Percentiles rank a stretch among this genome's conserved stretches.
These are phyloP conservation scores for Periconia digitata DNA, from an alignment of 2,329 filamentous ascomycete species.

Conservation along the genomic window DNA sequence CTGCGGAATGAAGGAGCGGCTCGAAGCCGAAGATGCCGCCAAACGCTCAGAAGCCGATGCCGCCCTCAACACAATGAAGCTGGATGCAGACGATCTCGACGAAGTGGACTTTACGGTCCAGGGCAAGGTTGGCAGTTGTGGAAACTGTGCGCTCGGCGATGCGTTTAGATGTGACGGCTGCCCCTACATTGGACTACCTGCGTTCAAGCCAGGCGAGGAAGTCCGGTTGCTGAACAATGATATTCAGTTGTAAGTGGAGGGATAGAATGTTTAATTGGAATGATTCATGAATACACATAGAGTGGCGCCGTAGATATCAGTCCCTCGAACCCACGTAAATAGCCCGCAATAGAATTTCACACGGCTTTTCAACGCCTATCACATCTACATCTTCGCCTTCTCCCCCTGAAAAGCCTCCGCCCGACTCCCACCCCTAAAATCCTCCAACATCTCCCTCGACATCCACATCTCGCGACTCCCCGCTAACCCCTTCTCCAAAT, in stretches of 20 bases:
- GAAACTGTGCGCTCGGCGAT: conserved; percentile 90
- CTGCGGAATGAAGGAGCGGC: conserved; percentile 82
- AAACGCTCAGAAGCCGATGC: conserved; percentile 67
- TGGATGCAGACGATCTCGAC: conserved; percentile 75
- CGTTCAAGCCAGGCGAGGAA: conserved; percentile 97
- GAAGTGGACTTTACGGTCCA: conserved; percentile 98
- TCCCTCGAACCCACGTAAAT: too few species aligned
- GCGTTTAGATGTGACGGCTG: conserved; percentile 68
- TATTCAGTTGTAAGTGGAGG: conserved; percentile 66
- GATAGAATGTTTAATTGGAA: too few species aligned
- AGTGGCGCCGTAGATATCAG: too few species aligned
- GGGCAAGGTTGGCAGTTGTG: conserved; percentile 93
- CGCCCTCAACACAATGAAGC: conserved; percentile 66
- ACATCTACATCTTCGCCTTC: background rate
- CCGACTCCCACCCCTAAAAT: conserved; percentile 50
- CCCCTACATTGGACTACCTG: conserved; percentile 87
- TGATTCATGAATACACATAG: background rate
- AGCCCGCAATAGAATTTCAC: too few species aligned
- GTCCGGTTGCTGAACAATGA: conserved; percentile 84
- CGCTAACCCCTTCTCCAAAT: conserved; percentile 51
- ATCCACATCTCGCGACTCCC: conserved; percentile 51
- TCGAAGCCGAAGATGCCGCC: conserved; percentile 80
- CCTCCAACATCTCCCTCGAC: conserved; percentile 53
- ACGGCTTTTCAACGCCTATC: background rate
- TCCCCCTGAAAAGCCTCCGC: conserved; percentile 32